Evolutionary conservation across 441 rosid genomes (phyloP).

Genomic region (Erodium chrysanthum): DNA sequence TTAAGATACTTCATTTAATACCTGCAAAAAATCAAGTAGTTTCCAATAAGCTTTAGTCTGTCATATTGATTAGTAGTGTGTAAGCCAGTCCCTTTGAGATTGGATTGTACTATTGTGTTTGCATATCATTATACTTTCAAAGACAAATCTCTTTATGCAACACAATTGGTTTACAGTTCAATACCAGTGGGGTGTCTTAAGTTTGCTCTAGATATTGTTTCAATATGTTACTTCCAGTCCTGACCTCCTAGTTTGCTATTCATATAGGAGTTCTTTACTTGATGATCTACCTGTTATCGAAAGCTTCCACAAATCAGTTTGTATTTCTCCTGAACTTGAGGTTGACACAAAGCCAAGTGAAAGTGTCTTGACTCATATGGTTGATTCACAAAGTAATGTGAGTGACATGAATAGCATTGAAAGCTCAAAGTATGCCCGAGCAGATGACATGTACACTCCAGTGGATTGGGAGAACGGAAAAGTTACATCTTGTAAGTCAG

Average conservation of each 20-base stretch:
- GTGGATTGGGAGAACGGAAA: not conserved
- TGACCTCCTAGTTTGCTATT: not conserved
- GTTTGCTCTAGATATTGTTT: not conserved
- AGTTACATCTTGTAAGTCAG: not conserved
- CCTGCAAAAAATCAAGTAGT: slow-evolving; percentile 26
- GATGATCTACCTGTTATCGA: not conserved
- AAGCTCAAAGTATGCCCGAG: not conserved
- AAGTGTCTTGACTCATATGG: not conserved
- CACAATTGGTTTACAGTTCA: not conserved
- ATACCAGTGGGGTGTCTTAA: not conserved
- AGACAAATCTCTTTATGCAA: not conserved
- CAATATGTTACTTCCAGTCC: not conserved
- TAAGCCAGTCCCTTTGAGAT: slow-evolving; percentile 24
- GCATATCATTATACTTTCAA: not conserved
- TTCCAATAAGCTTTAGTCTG: slow-evolving; percentile 22
- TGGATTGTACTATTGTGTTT: slow-evolving; percentile 20
- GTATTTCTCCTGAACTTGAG: not conserved
- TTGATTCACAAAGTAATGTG: not conserved
- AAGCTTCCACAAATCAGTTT: not conserved
- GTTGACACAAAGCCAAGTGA: not conserved
- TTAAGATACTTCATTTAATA: slow-evolving; percentile 31
- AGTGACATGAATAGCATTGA: not conserved
- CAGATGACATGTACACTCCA: not conserved
- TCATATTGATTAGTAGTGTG: slow-evolving; percentile 22
- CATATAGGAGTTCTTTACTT: not conserved